These are phyloP conservation scores for Cornus kousa DNA, from an alignment of 148 eudicot species.

Conservation along the genomic window DNA sequence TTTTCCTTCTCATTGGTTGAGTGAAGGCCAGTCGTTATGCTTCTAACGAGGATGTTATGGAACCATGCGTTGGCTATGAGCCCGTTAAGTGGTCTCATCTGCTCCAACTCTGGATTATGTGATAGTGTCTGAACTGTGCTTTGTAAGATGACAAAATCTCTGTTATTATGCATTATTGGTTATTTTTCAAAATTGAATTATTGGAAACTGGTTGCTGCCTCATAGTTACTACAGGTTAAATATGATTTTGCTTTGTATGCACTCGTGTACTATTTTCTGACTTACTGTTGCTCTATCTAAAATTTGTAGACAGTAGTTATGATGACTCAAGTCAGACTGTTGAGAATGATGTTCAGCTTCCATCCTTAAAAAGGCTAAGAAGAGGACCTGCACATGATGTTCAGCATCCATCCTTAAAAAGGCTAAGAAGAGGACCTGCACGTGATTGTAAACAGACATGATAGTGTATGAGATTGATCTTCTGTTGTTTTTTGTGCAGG, in stretches of 20 bases:
- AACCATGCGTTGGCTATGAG: not conserved
- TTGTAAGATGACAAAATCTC: not conserved
- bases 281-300: not conserved
- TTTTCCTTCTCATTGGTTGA: not conserved
- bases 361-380: constrained; percentile 17
- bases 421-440: constrained; percentile 26
- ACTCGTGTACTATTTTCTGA: not conserved
- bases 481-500: not conserved
- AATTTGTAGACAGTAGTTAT: constrained; percentile 18
- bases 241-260: not conserved
- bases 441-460: not conserved
- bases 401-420: constrained; percentile 2
- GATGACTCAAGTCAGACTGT: constrained; percentile 5
- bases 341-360: not conserved
- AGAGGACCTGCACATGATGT: constrained; percentile 19
- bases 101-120: not conserved
- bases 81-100: not conserved
- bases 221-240: not conserved
- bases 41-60: not conserved
- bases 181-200: not conserved
- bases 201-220: not conserved
- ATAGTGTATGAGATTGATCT: not conserved
- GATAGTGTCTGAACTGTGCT: not conserved
- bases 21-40: not conserved
- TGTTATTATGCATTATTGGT: not conserved